phyloP scores from a whole-genome alignment of 306 rosid genomes.

The Trifolium subterraneum region DNA sequence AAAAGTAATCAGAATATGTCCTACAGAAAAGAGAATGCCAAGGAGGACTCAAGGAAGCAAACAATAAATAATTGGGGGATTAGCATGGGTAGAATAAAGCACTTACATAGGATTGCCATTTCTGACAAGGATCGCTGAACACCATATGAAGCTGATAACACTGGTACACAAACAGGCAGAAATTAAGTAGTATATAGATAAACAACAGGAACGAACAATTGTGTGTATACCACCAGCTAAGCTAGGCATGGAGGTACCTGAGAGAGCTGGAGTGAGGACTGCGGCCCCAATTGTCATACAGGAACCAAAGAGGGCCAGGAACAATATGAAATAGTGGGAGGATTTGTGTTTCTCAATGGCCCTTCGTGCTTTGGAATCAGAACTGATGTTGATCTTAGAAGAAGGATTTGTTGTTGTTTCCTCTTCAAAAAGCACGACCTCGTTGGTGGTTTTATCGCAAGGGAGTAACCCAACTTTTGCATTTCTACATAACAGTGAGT shows the following conservation, averaged over 20 bases:
- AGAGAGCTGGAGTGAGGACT: constrained; percentile 83
- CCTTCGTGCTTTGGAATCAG: constrained; percentile 68
- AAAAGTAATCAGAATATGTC: constrained; percentile 23
- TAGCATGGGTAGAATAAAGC: not conserved
- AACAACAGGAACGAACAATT: too few species aligned
- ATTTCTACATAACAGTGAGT: constrained; percentile 83
- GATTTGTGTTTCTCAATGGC: constrained; percentile 67
- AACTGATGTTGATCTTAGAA: constrained; percentile 49
- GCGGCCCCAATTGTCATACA: constrained; percentile 79
- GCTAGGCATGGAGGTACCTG: too few species aligned
- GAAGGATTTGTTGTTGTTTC: constrained; percentile 4
- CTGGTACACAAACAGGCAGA: constrained; percentile 44
- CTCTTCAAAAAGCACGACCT: constrained; percentile 53
- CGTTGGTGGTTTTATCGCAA: constrained; percentile 56
- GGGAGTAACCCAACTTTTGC: constrained; percentile 85
- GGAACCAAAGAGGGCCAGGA: constrained; percentile 77
- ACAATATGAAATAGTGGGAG: constrained; percentile 66
- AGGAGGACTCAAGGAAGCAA: not conserved
- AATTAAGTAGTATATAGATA: not conserved
- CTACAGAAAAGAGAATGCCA: not conserved
- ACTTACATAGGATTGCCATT: constrained; percentile 57
- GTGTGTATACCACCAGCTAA: too few species aligned
- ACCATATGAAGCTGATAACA: constrained; percentile 73
- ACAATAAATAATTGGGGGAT: too few species aligned
- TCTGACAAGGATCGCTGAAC: constrained; percentile 65